Evolutionary conservation across 495 filamentous ascomycete genomes (phyloP).

Genomic region (Schizothecium vesticola): DNA sequence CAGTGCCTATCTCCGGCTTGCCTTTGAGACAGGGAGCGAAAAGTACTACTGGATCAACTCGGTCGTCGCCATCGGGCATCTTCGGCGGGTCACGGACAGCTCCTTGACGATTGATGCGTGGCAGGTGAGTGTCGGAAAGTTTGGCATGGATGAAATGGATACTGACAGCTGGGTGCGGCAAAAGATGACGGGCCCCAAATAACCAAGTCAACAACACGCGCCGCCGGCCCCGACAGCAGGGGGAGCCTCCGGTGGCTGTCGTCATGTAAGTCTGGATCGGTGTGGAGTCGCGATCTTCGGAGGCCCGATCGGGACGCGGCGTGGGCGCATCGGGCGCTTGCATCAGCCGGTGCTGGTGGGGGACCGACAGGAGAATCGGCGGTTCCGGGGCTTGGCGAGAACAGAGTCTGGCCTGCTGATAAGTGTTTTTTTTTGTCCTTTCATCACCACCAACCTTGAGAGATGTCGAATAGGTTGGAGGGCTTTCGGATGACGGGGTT

Average conservation of each 20-base stretch:
- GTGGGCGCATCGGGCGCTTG: not conserved
- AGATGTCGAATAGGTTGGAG: not conserved
- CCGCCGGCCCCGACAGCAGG: not conserved
- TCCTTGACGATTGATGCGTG: constrained; percentile 13
- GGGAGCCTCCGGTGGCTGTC: not conserved
- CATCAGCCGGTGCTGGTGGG: not conserved
- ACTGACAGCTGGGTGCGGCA: too few species aligned
- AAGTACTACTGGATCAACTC: constrained; percentile 17
- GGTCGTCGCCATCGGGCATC: constrained; percentile 10
- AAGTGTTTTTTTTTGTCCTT: not conserved
- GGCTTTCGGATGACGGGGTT: not conserved
- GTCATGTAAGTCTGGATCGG: not conserved
- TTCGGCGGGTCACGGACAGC: not conserved
- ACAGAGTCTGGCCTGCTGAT: not conserved
- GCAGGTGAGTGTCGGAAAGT: not conserved
- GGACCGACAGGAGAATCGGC: not conserved
- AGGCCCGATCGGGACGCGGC: not conserved
- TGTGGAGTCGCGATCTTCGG: not conserved
- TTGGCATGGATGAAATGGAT: too few species aligned
- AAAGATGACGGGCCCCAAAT: not conserved
- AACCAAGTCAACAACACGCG: not conserved
- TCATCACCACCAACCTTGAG: too few species aligned
- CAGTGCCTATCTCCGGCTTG: constrained; percentile 2
- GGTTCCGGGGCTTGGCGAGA: not conserved
- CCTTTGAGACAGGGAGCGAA: constrained; percentile 13